These are phyloP conservation scores for Coemansia sp. DNA, from an alignment of 192 early-diverging fungal genomes.

Conservation along the genomic window DNA sequence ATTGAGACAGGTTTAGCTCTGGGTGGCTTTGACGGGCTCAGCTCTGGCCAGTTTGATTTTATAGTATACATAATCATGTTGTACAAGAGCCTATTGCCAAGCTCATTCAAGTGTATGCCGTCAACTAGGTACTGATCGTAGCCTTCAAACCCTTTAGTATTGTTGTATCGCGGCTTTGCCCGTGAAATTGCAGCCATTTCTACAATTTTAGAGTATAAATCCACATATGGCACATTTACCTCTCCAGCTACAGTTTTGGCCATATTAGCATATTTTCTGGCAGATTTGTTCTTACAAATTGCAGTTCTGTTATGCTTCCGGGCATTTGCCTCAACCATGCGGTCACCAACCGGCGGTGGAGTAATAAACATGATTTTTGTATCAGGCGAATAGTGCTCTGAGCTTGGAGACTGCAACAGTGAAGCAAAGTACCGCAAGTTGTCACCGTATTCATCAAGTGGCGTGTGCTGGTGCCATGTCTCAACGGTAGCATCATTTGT, in stretches of 20 bases:
- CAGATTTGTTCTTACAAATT: background rate
- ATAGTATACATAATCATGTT: background rate
- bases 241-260: background rate
- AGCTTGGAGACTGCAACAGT: background rate
- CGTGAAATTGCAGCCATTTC: background rate
- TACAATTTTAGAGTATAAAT: background rate
- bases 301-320: background rate
- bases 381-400: background rate
- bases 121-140: conserved; percentile 2
- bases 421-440: background rate
- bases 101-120: background rate
- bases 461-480: background rate
- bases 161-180: background rate
- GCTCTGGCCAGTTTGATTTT: background rate
- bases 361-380: background rate
- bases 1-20: too few species aligned
- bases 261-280: background rate
- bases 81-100: background rate
- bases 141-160: background rate
- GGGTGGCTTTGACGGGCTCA: background rate
- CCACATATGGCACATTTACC: background rate
- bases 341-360: background rate
- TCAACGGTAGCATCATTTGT: background rate
- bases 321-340: background rate
- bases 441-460: background rate